Base-by-base conservation (phyloP, 2,329 filamentous ascomycete species). In the Verticillium nubilum region DNA sequence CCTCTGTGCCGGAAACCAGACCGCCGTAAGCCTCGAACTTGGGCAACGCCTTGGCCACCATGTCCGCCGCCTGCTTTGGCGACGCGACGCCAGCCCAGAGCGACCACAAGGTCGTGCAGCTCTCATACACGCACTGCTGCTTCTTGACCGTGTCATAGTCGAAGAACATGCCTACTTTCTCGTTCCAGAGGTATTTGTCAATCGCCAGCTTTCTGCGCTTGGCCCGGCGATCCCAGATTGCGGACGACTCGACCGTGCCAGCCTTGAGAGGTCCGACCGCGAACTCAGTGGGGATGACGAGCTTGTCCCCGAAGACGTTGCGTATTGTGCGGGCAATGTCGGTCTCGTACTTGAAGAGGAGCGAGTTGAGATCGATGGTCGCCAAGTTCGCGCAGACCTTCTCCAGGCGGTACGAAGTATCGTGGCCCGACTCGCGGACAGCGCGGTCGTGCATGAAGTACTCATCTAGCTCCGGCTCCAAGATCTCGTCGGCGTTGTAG, bases 371-470 rank as follows among this genome's bases (percentile, higher is more conserved):
- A 70, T 99, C 95, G 61, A 98, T 91, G 0, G 93, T 97, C 12
- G 93, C 95, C 27, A 98, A 80, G 70, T 97, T 86, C 12, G 91
- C 95, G 67, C 90, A 93, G 26, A 96, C 83, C 54, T 86, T 88
- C 75, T 98, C 95, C 23, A 99, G 82, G 19, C 95, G 91, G 75
- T 98, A 98, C 17, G 91, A 91, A 2, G 95, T 99, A 72, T 99
- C 95, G 73, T 99, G 95, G 13, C 95, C 95, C 19, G 94, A 97
- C 74, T 99, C 95, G 65, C 95, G 89, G 33, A 98, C 93, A 2
- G 94, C 93, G 61, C 95, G 90, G 72, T 99, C 95, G 72, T 99
- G 95, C 70, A 96, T 78, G 77, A 98, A 98, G 76, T 98, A 99
- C 54, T 93, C 87, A 69, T 99, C 95, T 15, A 99, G 81, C 63